Conservation (phyloP, 352 stramenopile genomes). For the Phytopythium aichiense region DNA sequence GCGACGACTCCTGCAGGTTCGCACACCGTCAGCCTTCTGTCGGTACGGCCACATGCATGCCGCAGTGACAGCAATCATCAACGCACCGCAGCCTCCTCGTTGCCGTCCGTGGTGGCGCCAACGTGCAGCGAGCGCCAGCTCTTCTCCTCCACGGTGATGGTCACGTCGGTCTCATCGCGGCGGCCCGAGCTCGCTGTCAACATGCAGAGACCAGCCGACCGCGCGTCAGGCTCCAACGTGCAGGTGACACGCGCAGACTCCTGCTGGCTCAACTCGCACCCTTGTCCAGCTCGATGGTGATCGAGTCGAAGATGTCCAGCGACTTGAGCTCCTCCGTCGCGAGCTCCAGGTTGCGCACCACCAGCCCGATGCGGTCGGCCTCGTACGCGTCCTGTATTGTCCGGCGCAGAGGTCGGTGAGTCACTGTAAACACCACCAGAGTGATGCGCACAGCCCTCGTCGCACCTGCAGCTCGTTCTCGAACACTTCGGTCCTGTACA, state of each 20-base stretch:
- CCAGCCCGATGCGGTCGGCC: slow-evolving; percentile 61
- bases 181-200: slow-evolving; percentile 56
- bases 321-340: slow-evolving; percentile 64
- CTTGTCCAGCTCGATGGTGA: slow-evolving; percentile 78
- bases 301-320: slow-evolving; percentile 83
- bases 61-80: not conserved
- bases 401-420: not conserved
- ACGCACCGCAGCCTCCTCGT: slow-evolving; percentile 74
- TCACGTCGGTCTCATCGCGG: slow-evolving; percentile 78
- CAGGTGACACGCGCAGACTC: not conserved
- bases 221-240: not conserved
- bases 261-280: slow-evolving; percentile 15
- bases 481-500: slow-evolving; percentile 69
- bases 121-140: slow-evolving; percentile 82
- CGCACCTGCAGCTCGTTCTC: slow-evolving; percentile 80
- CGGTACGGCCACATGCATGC: not conserved
- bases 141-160: slow-evolving; percentile 87
- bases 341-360: slow-evolving; percentile 54
- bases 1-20: slow-evolving; percentile 61
- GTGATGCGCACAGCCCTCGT: not conserved
- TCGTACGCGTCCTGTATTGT: slow-evolving; percentile 43
- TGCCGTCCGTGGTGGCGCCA: slow-evolving; percentile 79
- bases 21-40: not conserved
- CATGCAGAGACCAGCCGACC: not conserved
- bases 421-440: not conserved